Base-by-base conservation (phyloP, 2,329 filamentous ascomycete genomes). In the Pleurostoma richardsiae region DNA sequence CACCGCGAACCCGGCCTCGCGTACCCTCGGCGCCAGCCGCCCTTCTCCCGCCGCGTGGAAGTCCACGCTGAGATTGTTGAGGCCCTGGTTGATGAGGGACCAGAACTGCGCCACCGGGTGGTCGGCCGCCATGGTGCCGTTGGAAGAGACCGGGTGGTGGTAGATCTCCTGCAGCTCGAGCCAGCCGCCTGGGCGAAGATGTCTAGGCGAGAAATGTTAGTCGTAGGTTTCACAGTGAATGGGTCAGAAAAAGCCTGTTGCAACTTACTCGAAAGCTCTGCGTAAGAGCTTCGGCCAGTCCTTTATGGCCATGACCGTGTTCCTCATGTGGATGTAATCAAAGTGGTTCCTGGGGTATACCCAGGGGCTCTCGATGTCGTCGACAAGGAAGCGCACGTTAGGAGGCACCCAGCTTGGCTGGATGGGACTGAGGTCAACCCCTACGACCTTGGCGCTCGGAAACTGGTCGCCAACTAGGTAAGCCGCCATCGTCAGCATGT, bases 311-410 rank as follows among this genome's bases (percentile, higher is more conserved):
- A 76, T 73, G 10, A 77, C 74, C 0, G 75, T 76, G 48, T 78
- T 74, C 3, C 79, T 68, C n/a, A 71, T 72, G 56, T 83, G 80
- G 31, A 84, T 72, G 49, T 80, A 82, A 57, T 84, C 79, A 46
- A 82, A 83, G 44, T 75, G 69, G 49, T 79, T 72, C 4, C 59
- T 56, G 4, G 74, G 72, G 50, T 79, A 71, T 11, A 80, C 59
- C 79, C 75, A 79, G 3, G 70, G 65, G 48, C 70, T 71, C 59
- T 83, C 79, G 29, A 76, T 73, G 56, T 85, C 81, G 54, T 85
- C 82, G 7, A 86, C 72, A 48, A 82, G 67, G 63, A 84, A 84
- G 6, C 69, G 70, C n/a, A 80, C 70, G 56, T 85, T 85, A 8
- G 76, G 71, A 11, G 80, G 82, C 10, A 83, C 69, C 61, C 66